Evolutionary conservation across 2,329 filamentous ascomycete species (phyloP).

Genomic region (Ampelomyces quisqualis): DNA sequence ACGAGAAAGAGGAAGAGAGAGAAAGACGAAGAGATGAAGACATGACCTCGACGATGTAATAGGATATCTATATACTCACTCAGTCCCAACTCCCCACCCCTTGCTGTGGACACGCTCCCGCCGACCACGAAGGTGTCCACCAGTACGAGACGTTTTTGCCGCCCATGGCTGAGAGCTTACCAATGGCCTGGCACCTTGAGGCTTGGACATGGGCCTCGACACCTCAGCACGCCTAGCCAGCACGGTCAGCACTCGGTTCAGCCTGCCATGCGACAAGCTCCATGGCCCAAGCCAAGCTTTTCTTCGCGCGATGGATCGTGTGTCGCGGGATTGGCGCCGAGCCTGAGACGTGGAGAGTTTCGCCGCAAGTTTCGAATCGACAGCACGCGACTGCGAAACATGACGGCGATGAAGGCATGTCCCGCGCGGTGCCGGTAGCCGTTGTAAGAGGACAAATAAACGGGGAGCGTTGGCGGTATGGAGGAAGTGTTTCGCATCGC

Average conservation of each 20-base stretch:
- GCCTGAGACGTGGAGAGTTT: conserved; percentile 22
- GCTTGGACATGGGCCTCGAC: conserved; percentile 2
- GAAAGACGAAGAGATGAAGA: conserved; percentile 13
- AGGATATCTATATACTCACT: background rate
- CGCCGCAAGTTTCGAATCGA: conserved; percentile 29
- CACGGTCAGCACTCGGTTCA: conserved; percentile 25
- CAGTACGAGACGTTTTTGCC: conserved; percentile 24
- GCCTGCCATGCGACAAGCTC: conserved; percentile 15
- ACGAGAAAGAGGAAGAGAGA: conserved; percentile 16
- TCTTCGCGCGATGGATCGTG: conserved; percentile 1
- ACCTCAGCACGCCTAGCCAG: conserved; percentile 7
- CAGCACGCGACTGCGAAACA: conserved; percentile 24
- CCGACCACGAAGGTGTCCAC: conserved; percentile 22
- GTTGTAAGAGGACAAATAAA: too few relatives aligned
- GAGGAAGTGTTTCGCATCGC: background rate
- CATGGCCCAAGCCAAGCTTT: conserved; percentile 5
- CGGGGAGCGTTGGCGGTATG: conserved; percentile 10
- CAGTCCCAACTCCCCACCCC: conserved; percentile 4
- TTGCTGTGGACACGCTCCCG: conserved; percentile 4
- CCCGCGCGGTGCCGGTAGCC: conserved; percentile 11
- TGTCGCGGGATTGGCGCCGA: conserved; percentile 6
- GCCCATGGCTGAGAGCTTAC: conserved; percentile 8
- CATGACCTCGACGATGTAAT: background rate
- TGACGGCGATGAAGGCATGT: conserved; percentile 12
- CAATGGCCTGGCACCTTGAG: conserved; percentile 8